Conservation (phyloP, 1,284 basidiomycete genomes). For the Meripilus lineatus region DNA sequence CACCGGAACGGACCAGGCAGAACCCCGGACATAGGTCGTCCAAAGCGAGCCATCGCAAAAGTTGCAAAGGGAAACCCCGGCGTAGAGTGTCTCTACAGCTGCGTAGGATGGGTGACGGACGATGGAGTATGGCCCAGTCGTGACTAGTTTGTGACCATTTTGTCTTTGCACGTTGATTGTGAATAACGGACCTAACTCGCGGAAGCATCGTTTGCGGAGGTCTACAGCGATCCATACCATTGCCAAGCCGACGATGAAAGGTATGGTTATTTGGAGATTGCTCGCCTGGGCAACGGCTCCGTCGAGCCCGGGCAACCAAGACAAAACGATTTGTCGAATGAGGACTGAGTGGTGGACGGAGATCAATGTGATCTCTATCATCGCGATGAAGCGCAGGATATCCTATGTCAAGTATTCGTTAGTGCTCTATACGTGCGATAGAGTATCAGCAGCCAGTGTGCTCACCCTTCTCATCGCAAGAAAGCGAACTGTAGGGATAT, state of each 20-base stretch:
- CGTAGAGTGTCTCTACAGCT: neutral
- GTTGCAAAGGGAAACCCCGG: constrained; percentile 1
- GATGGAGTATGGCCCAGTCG: constrained; percentile 6
- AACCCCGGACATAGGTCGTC: neutral
- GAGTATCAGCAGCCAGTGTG: too few species aligned
- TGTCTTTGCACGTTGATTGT: constrained; percentile 6
- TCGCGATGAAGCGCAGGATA: too few species aligned
- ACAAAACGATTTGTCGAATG: too few species aligned
- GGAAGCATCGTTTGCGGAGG: constrained; percentile 2
- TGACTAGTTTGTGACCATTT: constrained; percentile 5
- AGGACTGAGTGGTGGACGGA: too few species aligned
- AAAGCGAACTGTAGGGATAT: too few species aligned
- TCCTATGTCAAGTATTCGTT: too few species aligned
- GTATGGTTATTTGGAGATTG: too few species aligned
- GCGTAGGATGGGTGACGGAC: constrained; percentile 10
- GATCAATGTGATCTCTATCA: too few species aligned
- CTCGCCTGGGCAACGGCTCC: too few species aligned
- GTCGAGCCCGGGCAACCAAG: too few species aligned
- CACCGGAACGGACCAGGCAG: neutral
- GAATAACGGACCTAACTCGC: constrained; percentile 3
- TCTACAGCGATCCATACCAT: neutral
- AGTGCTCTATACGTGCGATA: too few species aligned
- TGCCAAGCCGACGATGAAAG: neutral
- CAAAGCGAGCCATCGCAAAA: constrained; percentile 2
- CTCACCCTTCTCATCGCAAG: too few species aligned